phyloP scores from a whole-genome alignment of 78 protist species.

The Capsaspora owczarzaki region DNA sequence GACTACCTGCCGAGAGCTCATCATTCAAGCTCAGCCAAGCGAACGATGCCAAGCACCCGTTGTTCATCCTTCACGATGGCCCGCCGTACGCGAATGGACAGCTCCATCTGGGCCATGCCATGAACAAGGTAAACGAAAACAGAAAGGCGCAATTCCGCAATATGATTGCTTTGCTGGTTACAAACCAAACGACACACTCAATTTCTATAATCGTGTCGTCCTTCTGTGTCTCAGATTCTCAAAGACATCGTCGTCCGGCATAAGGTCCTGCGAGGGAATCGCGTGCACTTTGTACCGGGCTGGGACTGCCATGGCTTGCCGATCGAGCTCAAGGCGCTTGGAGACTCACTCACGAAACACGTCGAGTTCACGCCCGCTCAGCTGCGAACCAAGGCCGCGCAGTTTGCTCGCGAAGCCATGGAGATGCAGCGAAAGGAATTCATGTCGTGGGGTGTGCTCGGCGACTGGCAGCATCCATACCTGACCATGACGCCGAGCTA shows the following conservation, averaged over 20 bases:
- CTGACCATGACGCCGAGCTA: conserved; percentile 62
- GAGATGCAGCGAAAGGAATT: conserved; percentile 1
- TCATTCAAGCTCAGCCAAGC: conserved; percentile 31
- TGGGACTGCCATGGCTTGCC: conserved; percentile 97
- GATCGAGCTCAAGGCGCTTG: conserved; percentile 72
- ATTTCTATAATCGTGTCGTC: not conserved
- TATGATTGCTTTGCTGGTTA: not conserved
- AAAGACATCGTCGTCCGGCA: conserved; percentile 75
- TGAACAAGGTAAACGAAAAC: conserved; percentile 36
- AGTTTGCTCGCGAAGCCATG: conserved; percentile 11
- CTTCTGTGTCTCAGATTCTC: conserved; percentile 33
- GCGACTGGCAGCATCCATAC: conserved; percentile 29
- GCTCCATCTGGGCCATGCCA: conserved; percentile 64
- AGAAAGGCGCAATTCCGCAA: not conserved
- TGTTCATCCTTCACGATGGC: conserved; percentile 85
- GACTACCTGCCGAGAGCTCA: too few relatives aligned
- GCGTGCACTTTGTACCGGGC: conserved; percentile 57
- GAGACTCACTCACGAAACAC: not conserved
- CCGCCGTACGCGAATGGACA: conserved; percentile 94
- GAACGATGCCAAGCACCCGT: not conserved
- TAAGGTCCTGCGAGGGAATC: conserved; percentile 49
- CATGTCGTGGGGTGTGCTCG: conserved; percentile 10
- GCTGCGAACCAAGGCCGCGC: not conserved
- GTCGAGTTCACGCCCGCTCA: not conserved
- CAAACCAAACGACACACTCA: not conserved